These are phyloP conservation scores for Spathaspora hagerdaliae DNA, from an alignment of 805 yeast genomes.

Conservation along the genomic window DNA sequence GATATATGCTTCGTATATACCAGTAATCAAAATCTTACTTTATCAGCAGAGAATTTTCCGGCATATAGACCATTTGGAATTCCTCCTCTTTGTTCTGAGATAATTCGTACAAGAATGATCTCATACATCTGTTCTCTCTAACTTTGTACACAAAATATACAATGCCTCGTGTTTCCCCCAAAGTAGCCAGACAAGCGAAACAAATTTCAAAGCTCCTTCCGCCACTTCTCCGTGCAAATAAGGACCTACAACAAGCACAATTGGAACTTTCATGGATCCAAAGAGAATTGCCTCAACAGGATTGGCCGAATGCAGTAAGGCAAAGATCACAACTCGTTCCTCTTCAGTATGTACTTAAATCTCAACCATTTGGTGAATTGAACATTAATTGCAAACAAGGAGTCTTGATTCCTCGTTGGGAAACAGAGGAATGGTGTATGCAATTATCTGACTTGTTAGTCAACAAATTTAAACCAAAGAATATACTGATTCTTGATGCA, in stretches of 20 bases:
- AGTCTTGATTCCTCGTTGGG: constrained; percentile 90
- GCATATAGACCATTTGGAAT: no score
- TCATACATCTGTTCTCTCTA: not conserved
- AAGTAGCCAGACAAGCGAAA: constrained; percentile 23
- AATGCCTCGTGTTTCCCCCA: constrained; percentile 32
- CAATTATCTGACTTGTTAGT: constrained; percentile 27
- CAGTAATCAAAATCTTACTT: no score
- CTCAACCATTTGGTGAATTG: constrained; percentile 81
- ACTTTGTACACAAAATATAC: not conserved
- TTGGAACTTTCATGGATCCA: constrained; percentile 64
- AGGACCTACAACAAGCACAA: constrained; percentile 38
- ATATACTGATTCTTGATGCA: constrained; percentile 50
- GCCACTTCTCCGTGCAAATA: constrained; percentile 29
- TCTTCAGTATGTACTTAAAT: constrained; percentile 77
- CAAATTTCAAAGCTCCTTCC: constrained; percentile 24
- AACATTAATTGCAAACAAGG: constrained; percentile 55
- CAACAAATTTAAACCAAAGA: not conserved
- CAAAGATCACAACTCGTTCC: constrained; percentile 58
- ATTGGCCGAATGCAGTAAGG: constrained; percentile 51
- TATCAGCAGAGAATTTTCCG: no score
- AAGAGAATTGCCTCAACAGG: constrained; percentile 44
- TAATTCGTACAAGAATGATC: no score
- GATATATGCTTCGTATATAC: no score
- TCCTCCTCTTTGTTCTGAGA: no score
- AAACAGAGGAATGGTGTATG: constrained; percentile 86